Percentiles rank a stretch among this genome's conserved stretches.
Evolutionary conservation across 1,284 basidiomycete genomes (phyloP).

Genomic region (Sanghuangporus baumii): DNA sequence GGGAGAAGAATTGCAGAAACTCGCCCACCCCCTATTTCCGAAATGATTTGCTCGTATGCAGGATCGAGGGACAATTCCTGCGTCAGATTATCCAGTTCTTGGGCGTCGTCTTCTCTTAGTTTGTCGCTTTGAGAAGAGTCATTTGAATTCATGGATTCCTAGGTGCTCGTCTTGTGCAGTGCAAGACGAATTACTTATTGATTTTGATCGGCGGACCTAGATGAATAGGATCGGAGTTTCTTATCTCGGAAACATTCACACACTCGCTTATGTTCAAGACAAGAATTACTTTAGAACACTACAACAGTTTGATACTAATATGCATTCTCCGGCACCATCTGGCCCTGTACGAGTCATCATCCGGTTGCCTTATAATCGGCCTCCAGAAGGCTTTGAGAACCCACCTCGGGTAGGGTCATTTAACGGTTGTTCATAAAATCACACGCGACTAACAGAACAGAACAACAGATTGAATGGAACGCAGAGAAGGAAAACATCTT

Average conservation of each 20-base stretch:
- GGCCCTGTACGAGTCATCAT: conserved; percentile 62
- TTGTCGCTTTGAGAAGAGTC: neutral
- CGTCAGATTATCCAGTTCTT: conserved; percentile 42
- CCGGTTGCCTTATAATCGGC: conserved; percentile 68
- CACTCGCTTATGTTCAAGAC: too few relatives aligned
- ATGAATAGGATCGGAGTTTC: neutral
- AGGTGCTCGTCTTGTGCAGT: neutral
- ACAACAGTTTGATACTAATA: neutral
- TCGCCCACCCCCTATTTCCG: conserved; percentile 60
- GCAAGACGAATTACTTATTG: neutral
- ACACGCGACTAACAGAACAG: conserved; percentile 7
- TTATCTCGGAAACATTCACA: neutral
- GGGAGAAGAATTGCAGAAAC: conserved; percentile 9
- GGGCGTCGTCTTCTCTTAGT: conserved; percentile 20
- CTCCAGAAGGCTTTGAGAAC: conserved; percentile 55
- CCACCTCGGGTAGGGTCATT: conserved; percentile 52
- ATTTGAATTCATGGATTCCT: neutral
- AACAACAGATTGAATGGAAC: conserved; percentile 69
- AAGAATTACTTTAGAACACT: neutral
- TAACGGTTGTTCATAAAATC: conserved; percentile 17
- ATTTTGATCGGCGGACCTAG: neutral
- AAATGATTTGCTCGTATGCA: conserved; percentile 52
- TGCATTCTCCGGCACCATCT: conserved; percentile 13
- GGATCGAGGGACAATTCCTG: conserved; percentile 39
- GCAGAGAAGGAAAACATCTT: conserved; percentile 73